Evolutionary conservation across 1,284 basidiomycete species (phyloP), one percentile per base, ranked within the genome.

Genomic region (Pulveroboletus sp.): DNA sequence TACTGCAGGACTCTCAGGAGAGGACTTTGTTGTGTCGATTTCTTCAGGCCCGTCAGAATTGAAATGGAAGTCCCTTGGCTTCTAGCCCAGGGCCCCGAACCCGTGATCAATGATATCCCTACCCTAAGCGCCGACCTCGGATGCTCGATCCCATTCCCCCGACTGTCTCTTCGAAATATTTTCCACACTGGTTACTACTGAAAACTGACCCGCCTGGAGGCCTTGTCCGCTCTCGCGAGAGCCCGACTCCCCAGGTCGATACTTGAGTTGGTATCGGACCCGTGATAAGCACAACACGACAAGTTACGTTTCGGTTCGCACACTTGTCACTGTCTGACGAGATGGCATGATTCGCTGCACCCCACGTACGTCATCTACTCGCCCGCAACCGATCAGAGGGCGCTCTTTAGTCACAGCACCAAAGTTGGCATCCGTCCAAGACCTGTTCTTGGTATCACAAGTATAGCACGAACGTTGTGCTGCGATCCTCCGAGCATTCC

Each of bases 21-120:
- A 18, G 24, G 5, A 12, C 15, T 24, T 10, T 40, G 42, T 22
- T 40, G 20, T 26, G 46, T 60, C 42, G 39, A 35, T 22, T 24
- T 1, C 24, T 12, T 17, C 39, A 49, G 31, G n/a, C 26, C 35
- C 20, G 40, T 55, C 65, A 48, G 33, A 45, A 31, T 39, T 20
- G 59, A 52, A 62, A 64, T 62, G 47, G 38, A 59, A 42, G 17
- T 46, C 22, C 15, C 39, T 29, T 50, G 26, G 48, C 64, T 63
- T 63, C 64, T 65, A 45, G 52, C 47, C 39, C 58, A 60, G 59
- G 62, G 61, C 25, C 17, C 25, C 4, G 28, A 56, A 48, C 54
- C 3, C 42, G 40, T 42, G 49, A 36, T 40, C 39, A 48, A 35
- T 35, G 29, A 31, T 9, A n/a, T n/a, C n/a, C n/a, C n/a, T n/a